Evolutionary conservation across 768 basidiomycete genomes (phyloP), one percentile per base, ranked within the genome.

Genomic region (Botryobasidium botryosum): DNA sequence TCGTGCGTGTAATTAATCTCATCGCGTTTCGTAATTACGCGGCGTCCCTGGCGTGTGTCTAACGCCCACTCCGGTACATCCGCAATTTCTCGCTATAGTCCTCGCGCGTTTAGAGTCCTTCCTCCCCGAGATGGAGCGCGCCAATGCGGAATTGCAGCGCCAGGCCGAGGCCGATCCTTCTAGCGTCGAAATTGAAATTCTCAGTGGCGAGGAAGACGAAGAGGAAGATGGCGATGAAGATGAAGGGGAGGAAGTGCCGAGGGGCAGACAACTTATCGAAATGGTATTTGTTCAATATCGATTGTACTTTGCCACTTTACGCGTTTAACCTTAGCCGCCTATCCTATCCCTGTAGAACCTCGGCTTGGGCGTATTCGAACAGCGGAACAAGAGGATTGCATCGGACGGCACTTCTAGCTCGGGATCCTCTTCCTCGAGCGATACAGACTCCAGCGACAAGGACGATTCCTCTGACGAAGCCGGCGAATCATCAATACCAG

Each of bases 161-260:
- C 45, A 35, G 33, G 48, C 44, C n/a, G n/a, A 32, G 15, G 35
- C 37, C 8, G 45, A 45, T 27, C 50, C 44, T 12, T n/a, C 38
- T 4, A 51, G 47, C 29, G 40, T 51, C 17, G 47, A 51, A 31
- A 51, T 51, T 13, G 50, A 51, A 40, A 46, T 46, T 36, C 23
- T 46, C 18, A n/a, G n/a, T n/a, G n/a, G n/a, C n/a, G 43, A 24
- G 17, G 24, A 21, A 6, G 44, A 28, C 12, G 47, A 44, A 32
- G 48, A 28, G 21, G 27, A 33, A 5, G 33, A 36, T 36, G 35
- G 33, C n/a, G 45, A 40, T 1, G 45, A 46, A 6, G 25, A 18
- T 41, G 39, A 32, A 21, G 25, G 31, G 18, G 27, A 43, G 40
- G 50, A 35, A 27, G n/a, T n/a, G n/a, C n/a, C n/a, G n/a, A n/a